These are phyloP conservation scores for Cystobasidium sp. DNA, from an alignment of 1,284 basidiomycete species.

Conservation along the genomic window DNA sequence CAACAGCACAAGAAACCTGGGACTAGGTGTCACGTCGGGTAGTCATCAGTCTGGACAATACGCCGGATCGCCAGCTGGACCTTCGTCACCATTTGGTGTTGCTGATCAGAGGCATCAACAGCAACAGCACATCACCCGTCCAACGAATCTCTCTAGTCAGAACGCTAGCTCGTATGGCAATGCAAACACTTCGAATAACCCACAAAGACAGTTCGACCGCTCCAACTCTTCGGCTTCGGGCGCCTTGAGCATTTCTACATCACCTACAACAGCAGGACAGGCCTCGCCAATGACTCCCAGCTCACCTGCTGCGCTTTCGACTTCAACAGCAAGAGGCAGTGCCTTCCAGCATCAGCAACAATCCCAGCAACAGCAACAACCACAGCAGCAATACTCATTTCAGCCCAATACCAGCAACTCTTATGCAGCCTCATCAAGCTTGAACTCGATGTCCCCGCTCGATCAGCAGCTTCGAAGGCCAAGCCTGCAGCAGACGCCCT, in stretches of 20 bases:
- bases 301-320: conserved; percentile 41
- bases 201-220: conserved; percentile 31
- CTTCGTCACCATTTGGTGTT: conserved; percentile 10
- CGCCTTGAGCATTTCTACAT: conserved; percentile 40
- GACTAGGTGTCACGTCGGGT: conserved; percentile 15
- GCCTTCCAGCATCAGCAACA: conserved; percentile 9
- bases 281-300: conserved; percentile 41
- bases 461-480: conserved; percentile 10
- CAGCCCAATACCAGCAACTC: not conserved
- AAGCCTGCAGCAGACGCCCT: conserved; percentile 19
- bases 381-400: conserved; percentile 25
- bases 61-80: conserved; percentile 6
- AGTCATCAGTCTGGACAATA: not conserved
- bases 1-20: not conserved
- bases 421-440: not conserved
- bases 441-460: conserved; percentile 2
- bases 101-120: conserved; percentile 22
- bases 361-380: conserved; percentile 12
- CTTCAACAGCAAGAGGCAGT: conserved; percentile 18
- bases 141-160: conserved; percentile 9
- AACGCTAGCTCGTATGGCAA: conserved; percentile 10
- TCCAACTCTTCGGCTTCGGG: conserved; percentile 37
- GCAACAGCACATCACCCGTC: conserved; percentile 20
- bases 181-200: not conserved
- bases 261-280: conserved; percentile 35